Conservation (phyloP, 345 rosid species). For the Camelina hispida region DNA sequence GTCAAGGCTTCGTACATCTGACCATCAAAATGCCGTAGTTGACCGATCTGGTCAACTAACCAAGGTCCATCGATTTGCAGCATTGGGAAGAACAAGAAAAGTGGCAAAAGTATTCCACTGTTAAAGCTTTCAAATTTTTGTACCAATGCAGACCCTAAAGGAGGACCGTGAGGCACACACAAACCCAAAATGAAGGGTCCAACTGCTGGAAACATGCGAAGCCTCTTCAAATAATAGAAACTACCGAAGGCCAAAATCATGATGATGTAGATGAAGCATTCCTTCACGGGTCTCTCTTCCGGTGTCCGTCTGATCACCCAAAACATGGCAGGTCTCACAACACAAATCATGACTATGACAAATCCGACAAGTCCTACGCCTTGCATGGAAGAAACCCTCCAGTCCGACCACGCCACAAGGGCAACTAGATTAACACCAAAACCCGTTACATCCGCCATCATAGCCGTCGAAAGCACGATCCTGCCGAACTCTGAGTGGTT, state of each 20-base stretch:
- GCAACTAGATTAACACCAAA: slow-evolving; percentile 33
- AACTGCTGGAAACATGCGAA: slow-evolving; percentile 31
- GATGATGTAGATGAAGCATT: slow-evolving; percentile 32
- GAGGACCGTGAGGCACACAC: slow-evolving; percentile 55
- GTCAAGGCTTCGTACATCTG: slow-evolving; percentile 29
- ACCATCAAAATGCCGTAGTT: slow-evolving; percentile 12
- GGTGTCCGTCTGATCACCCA: slow-evolving; percentile 43
- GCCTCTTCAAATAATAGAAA: slow-evolving; percentile 7
- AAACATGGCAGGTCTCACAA: slow-evolving; percentile 37
- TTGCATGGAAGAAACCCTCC: slow-evolving; percentile 17
- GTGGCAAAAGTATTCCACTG: slow-evolving; percentile 41
- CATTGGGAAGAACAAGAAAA: slow-evolving; percentile 35
- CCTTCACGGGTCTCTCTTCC: slow-evolving; percentile 41
- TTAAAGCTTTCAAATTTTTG: slow-evolving; percentile 49
- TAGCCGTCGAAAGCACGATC: slow-evolving; percentile 49
- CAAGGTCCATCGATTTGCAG: slow-evolving; percentile 36
- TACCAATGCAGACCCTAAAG: slow-evolving; percentile 48
- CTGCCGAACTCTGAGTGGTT: slow-evolving; percentile 58
- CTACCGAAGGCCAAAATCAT: slow-evolving; percentile 38
- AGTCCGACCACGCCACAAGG: slow-evolving; percentile 34
- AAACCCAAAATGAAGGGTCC: slow-evolving; percentile 52
- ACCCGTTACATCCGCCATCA: slow-evolving; percentile 42
- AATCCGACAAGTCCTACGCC: slow-evolving; percentile 4
- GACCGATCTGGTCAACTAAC: slow-evolving; percentile 9
- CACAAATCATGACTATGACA: slow-evolving; percentile 14